Evolutionary conservation across 2,329 filamentous ascomycete genomes (phyloP).

Genomic region (Fusarium goolgardi): DNA sequence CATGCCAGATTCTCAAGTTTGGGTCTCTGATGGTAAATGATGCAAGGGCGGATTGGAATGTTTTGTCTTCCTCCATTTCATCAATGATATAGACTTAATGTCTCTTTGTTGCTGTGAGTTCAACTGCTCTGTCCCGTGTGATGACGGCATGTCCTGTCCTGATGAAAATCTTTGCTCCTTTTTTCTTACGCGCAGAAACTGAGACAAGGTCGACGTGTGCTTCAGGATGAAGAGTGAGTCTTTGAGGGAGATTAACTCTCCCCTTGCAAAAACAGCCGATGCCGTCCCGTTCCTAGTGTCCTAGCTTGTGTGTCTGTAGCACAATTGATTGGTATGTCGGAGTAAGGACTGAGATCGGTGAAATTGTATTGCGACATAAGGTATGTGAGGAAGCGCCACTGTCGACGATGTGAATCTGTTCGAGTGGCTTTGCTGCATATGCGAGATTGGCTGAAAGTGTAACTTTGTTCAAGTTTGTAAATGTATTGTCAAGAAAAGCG

Average conservation of each 20-base stretch:
- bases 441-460: too few relatives aligned
- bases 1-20: neutral
- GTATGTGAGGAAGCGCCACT: too few relatives aligned
- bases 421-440: too few relatives aligned
- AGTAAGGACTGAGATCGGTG: too few relatives aligned
- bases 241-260: neutral
- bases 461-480: neutral
- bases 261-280: too few relatives aligned
- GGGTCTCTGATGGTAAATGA: fast-evolving
- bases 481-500: neutral
- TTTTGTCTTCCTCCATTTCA: neutral
- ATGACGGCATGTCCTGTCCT: neutral
- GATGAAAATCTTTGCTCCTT: neutral
- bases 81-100: neutral
- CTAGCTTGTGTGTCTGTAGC: too few relatives aligned
- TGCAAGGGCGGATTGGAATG: neutral
- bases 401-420: too few relatives aligned
- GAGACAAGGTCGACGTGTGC: neutral
- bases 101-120: neutral
- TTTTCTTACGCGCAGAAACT: neutral
- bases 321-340: too few relatives aligned
- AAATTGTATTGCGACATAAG: too few relatives aligned
- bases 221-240: too few relatives aligned
- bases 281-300: too few relatives aligned
- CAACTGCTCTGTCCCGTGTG: neutral